Conservation (phyloP, 139 green algal species). For the Chlorella sp. region DNA sequence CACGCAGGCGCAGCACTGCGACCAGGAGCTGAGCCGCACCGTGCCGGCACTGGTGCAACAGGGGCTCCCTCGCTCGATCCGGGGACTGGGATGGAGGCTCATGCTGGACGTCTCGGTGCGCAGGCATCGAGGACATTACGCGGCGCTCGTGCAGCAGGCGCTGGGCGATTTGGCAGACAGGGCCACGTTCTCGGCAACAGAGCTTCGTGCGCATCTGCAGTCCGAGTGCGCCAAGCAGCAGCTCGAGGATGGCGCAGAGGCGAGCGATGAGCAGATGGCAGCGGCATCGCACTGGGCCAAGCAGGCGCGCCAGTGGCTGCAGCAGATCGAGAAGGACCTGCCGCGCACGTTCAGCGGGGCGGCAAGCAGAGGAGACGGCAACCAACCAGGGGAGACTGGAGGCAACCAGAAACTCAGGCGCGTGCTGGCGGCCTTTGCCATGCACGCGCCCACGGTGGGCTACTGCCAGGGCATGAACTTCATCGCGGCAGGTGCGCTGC, state of each 20-base stretch:
- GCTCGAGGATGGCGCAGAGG: constrained; percentile 1
- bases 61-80: not conserved
- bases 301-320: constrained; percentile 39
- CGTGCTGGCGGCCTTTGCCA: constrained; percentile 68
- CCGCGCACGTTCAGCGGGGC: constrained; percentile 65
- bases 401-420: constrained; percentile 53
- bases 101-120: not conserved
- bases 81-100: not conserved
- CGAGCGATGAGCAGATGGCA: not conserved
- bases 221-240: constrained; percentile 12
- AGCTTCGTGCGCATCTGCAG: too few species aligned
- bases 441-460: constrained; percentile 63
- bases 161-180: not conserved
- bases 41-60: not conserved
- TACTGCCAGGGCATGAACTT: constrained; percentile 95
- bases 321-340: constrained; percentile 84
- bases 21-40: not conserved
- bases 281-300: constrained; percentile 1
- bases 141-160: not conserved
- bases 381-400: not conserved
- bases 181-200: not conserved
- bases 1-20: not conserved
- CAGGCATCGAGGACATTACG: not conserved
- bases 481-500: constrained; percentile 38
- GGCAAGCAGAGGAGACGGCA: too few species aligned